Percentiles rank a stretch among this genome's conserved stretches.
Evolutionary conservation across 2,329 filamentous ascomycete species (phyloP).

Genomic region (Ophiostoma ips): DNA sequence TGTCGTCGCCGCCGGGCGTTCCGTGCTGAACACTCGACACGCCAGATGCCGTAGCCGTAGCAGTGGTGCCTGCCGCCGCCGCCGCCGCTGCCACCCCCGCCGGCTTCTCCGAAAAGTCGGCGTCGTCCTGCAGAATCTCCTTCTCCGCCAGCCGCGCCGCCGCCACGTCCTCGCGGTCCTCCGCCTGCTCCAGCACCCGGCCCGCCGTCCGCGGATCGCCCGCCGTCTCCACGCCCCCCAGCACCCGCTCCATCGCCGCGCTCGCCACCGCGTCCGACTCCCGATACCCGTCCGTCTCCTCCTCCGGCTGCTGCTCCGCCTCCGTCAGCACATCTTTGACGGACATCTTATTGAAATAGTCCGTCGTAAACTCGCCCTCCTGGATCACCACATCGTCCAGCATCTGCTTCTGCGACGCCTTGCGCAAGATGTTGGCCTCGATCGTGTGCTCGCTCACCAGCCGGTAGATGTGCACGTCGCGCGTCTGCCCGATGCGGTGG

Average conservation of each 20-base stretch:
- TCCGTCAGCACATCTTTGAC: constrained; percentile 50
- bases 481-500: constrained; percentile 92
- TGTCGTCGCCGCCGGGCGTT: constrained; percentile 31
- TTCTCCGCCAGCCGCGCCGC: constrained; percentile 80
- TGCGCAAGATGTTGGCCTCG: constrained; percentile 92
- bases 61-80: constrained; percentile 35
- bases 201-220: constrained; percentile 46
- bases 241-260: constrained; percentile 72
- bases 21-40: constrained; percentile 38
- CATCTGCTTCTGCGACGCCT: constrained; percentile 95
- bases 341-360: constrained; percentile 74
- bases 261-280: constrained; percentile 52
- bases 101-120: constrained; percentile 63
- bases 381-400: constrained; percentile 97
- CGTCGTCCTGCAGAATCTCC: constrained; percentile 76
- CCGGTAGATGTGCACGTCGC: constrained; percentile 95
- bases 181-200: constrained; percentile 71
- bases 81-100: constrained; percentile 21
- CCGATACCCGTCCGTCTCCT: constrained; percentile 28
- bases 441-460: constrained; percentile 90
- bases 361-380: constrained; percentile 93
- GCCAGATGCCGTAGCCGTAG: constrained; percentile 31
- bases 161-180: constrained; percentile 82
- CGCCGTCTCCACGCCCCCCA: constrained; percentile 50
- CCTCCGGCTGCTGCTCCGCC: constrained; percentile 17